Base-by-base conservation (phyloP, 2,329 filamentous ascomycete species). In the Sporothrix euskadiensis region DNA sequence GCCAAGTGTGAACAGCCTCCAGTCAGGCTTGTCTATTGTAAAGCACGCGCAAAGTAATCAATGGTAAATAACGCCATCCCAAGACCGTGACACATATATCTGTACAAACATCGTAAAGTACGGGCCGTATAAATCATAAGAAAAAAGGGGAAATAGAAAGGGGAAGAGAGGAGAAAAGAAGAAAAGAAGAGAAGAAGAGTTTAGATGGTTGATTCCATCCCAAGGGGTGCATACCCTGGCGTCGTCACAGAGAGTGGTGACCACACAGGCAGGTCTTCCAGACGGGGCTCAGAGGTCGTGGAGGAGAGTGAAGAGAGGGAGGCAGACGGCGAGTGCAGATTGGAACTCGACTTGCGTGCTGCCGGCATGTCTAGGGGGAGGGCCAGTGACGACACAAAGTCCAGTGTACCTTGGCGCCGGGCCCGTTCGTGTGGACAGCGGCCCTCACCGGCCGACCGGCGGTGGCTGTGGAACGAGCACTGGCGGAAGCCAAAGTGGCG, bases 391-490 rank as follows among this genome's bases (percentile, higher is more conserved):
- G 61, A 47, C n/a, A 26, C 39, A 19, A 66, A 19, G 39, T 66
- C 61, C 10, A 30, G 61, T 9, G 52, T 49, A 35, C 57, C 39
- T 4, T 47, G 39, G 22, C 32, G 56, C 63, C 44, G 44, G 35
- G 63, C 66, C 22, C 57, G n/a, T 32, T 52, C 30, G 76, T 88
- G 84, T 16, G 87, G 87, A 74, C 88, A 89, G n/a, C 80, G 80
- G 5, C 83, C 83, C 79, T 89, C 84, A 26, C 87, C 87, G 47
- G 88, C 86, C 8, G 82, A 80, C 4, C 85, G 83, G 26, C 88
- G 83, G 77, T 89, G 88, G 52, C 85, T 88, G 78, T 89, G 88
- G 77, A 89, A 89, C 14, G 87, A 88, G 79, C 88, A 89, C 79
- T 88, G 86, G 32, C 88, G 83, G 79, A 89, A 89, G n/a, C 87